phyloP scores from a whole-genome alignment of 1,284 basidiomycete genomes.

The Irpex lacteus region DNA sequence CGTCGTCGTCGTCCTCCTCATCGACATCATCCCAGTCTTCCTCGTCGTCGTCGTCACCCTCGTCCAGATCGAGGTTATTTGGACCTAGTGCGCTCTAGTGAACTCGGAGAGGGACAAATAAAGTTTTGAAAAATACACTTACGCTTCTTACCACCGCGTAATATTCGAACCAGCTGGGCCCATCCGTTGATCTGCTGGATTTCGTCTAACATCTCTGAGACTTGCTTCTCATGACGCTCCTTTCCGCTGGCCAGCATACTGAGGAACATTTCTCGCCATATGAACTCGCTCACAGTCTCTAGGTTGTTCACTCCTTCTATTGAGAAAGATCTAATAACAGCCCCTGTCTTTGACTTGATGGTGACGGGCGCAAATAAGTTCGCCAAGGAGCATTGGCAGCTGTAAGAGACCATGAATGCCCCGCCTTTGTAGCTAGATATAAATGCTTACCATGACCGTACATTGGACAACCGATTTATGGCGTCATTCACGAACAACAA shows the following conservation, averaged over 20 bases:
- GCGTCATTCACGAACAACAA: slow-evolving; percentile 48
- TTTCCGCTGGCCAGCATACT: slow-evolving; percentile 44
- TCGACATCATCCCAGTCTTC: slow-evolving; percentile 29
- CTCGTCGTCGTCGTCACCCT: slow-evolving; percentile 24
- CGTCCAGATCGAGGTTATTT: background rate
- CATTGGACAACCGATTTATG: slow-evolving; percentile 40
- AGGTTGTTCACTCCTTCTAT: slow-evolving; percentile 49
- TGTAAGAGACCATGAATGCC: slow-evolving; percentile 17
- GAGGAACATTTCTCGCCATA: slow-evolving; percentile 66
- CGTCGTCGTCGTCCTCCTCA: slow-evolving; percentile 20
- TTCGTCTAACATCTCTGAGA: slow-evolving; percentile 54
- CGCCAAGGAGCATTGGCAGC: slow-evolving; percentile 46
- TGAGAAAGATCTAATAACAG: slow-evolving; percentile 46
- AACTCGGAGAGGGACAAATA: background rate
- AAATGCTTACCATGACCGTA: slow-evolving; percentile 42
- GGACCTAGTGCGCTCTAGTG: background rate
- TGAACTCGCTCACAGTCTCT: slow-evolving; percentile 52
- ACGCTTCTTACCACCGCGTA: slow-evolving; percentile 49
- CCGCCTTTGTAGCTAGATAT: slow-evolving; percentile 1
- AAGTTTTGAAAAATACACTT: slow-evolving; percentile 13
- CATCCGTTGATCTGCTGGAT: slow-evolving; percentile 50
- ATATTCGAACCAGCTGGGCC: slow-evolving; percentile 45
- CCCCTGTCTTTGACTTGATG: slow-evolving; percentile 40
- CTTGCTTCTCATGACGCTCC: slow-evolving; percentile 31
- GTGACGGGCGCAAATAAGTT: slow-evolving; percentile 45